Conservation (phyloP, 2,329 filamentous ascomycete genomes). For the Colletotrichum cereale region DNA sequence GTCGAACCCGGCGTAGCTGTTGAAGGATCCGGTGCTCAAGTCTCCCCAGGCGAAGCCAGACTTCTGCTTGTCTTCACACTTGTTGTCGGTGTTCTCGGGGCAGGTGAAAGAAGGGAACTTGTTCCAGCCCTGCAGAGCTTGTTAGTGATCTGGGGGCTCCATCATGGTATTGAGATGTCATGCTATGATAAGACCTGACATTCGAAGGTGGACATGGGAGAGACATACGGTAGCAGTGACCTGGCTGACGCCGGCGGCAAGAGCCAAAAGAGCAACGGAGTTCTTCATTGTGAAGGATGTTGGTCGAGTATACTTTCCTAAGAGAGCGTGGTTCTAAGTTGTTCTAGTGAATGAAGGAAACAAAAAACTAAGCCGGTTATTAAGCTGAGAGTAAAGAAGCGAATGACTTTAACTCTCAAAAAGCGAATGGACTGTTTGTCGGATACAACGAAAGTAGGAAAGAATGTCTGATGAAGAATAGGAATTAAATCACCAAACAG, state of each 20-base stretch:
- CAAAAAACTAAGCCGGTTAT: slow-evolving; percentile 38
- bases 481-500: slow-evolving; percentile 37
- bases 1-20: slow-evolving; percentile 76
- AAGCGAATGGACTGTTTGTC: slow-evolving; percentile 49
- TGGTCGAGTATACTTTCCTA: slow-evolving; percentile 25
- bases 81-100: slow-evolving; percentile 80
- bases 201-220: slow-evolving; percentile 40
- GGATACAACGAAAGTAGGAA: slow-evolving; percentile 47
- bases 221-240: slow-evolving; percentile 61
- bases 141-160: slow-evolving; percentile 30
- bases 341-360: slow-evolving; percentile 29
- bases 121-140: slow-evolving; percentile 35
- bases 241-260: slow-evolving; percentile 64
- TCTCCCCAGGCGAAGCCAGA: slow-evolving; percentile 79
- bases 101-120: slow-evolving; percentile 66
- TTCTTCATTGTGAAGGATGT: slow-evolving; percentile 62
- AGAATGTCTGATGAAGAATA: slow-evolving; percentile 42
- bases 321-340: slow-evolving; percentile 31
- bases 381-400: slow-evolving; percentile 59
- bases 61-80: slow-evolving; percentile 78
- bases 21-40: slow-evolving; percentile 72
- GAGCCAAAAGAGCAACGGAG: slow-evolving; percentile 60
- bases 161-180: not conserved
- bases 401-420: slow-evolving; percentile 66
- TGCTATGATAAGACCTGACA: not conserved